These are phyloP conservation scores for Kodamaea derodonti DNA, from an alignment of 1,139 yeast species.

Conservation along the genomic window DNA sequence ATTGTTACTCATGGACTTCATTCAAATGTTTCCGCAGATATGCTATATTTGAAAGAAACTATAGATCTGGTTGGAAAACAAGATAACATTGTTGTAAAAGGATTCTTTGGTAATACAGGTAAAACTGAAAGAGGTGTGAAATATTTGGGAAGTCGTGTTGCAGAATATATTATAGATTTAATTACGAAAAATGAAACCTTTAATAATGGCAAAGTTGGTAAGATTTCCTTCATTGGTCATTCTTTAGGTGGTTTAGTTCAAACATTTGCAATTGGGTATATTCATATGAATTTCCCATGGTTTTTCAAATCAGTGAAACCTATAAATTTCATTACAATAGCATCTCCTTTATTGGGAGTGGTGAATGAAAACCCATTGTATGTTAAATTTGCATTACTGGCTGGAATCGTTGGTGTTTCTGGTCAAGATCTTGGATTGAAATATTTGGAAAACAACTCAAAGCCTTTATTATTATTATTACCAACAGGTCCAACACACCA, in stretches of 20 bases:
- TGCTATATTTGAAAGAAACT: conserved; percentile 80
- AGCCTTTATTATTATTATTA: conserved; percentile 67
- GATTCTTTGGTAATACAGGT: conserved; percentile 80
- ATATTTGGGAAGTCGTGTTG: conserved; percentile 79
- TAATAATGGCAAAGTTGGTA: conserved; percentile 37
- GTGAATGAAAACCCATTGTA: conserved; percentile 83
- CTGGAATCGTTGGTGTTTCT: conserved; percentile 89
- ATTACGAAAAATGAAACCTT: conserved; percentile 37
- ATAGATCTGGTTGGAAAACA: conserved; percentile 57
- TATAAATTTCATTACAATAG: conserved; percentile 77
- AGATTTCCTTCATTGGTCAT: conserved; percentile 86
- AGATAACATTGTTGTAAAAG: conserved; percentile 68
- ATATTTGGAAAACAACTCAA: conserved; percentile 30
- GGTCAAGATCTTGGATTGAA: conserved; percentile 86
- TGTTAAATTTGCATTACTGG: conserved; percentile 76
- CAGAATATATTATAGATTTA: conserved; percentile 66
- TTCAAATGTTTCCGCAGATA: conserved; percentile 84
- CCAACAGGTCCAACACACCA: conserved; percentile 82
- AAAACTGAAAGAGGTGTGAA: conserved; percentile 89
- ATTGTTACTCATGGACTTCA: conserved; percentile 88
- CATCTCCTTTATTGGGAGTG: conserved; percentile 86
- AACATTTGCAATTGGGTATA: conserved; percentile 85
- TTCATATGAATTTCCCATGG: conserved; percentile 66
- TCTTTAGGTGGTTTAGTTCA: conserved; percentile 91
- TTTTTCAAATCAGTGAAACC: conserved; percentile 66